Evolutionary conservation across 2,329 filamentous ascomycete species (phyloP), one percentile per base, ranked within the genome.

Genomic region (Aspergillus pseudonomiae): DNA sequence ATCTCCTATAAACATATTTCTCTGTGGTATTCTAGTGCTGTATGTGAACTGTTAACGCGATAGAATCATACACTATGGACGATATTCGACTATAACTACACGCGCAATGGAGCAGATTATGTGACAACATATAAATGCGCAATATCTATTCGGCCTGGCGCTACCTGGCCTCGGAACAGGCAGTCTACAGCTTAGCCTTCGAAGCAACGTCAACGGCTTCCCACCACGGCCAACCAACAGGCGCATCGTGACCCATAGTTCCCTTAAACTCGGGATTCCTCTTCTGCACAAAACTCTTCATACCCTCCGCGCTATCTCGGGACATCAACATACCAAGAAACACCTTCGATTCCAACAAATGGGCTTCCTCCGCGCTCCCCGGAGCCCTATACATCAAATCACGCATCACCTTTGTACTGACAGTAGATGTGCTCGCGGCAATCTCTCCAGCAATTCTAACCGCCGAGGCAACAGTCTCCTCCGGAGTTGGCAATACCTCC

Each of bases 321-420:
- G 46, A 50, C 24, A 50, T 28, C 54, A 67, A 59, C 65, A 69
- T 70, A 63, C 65, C 63, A 30, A 65, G 64, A 55, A 67, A 69
- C 7, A 66, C 57, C 14, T 56, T 41, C 11, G 65, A 67, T 43
- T 91, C 89, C n/a, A 91, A 77, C 64, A 91, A 74, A 78, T 91
- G 88, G 60, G 88, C 85, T 46, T 81, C 88, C 77, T 92, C 89
- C 0, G 89, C 83, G 34, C 81, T 84, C 55, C 76, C 80, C 82
- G 90, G 78, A 91, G 88, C 81, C 91, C 77, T 70, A 91, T 88
- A 74, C 84, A 84, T 85, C 89, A 90, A 62, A 91, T 72, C 61
- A 84, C 81, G 46, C 19, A 84, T 85, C 56, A 85, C 85, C 12
- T 91, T 84, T 1, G 76, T 73, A 72, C 86, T 89, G 41, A 85